Evolutionary conservation across 345 rosid genomes (phyloP), one percentile per base, ranked within the genome.

Genomic region (Raphanus raphanistrum): DNA sequence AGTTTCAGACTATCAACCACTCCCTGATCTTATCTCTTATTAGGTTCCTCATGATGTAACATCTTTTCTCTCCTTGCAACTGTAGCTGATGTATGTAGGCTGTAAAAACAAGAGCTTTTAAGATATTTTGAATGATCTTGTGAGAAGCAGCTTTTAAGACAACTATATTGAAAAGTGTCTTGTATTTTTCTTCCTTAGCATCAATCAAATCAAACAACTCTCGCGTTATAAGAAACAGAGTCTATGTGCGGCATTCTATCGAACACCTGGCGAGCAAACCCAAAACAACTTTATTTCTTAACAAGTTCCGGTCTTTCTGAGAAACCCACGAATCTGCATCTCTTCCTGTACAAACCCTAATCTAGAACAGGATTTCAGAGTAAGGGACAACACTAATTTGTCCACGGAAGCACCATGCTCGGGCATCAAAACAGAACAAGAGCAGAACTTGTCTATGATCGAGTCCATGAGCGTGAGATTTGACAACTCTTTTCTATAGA

Each of bases 151-250:
- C 21, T 7, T 67, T 48, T 26, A 50, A 48, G 33, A 63, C 52
- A 68, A 60, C 74, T 36, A 5, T 36, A 58, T 54, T 77, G 50
- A 25, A n/a, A 35, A 63, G 9, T 71, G 65, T 38, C 66, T 78
- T 71, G 66, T 89, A 72, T 74, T 86, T 80, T 61, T 74, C 68
- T 73, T 73, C 0, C n/a, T 10, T 0, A 88, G 83, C 90, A 89
- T 87, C 17, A 27, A 89, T 87, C 17, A 27, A 78, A 50, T 86
- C 84, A 33, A 88, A 91, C 78, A 88, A 13, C 48, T 54, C 85
- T 21, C 21, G 21, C 21, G 21, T 21, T 21, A 21, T 21, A 21
- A 21, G 21, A 21, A 21, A 21, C 21, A 21, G 85, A 82, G 68
- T 82, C 87, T 72, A 82, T 50, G 2, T 43, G 70, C 1, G 76